phyloP scores from a whole-genome alignment of 176 grass and related monocot genomes.

The Phragmites australis region DNA sequence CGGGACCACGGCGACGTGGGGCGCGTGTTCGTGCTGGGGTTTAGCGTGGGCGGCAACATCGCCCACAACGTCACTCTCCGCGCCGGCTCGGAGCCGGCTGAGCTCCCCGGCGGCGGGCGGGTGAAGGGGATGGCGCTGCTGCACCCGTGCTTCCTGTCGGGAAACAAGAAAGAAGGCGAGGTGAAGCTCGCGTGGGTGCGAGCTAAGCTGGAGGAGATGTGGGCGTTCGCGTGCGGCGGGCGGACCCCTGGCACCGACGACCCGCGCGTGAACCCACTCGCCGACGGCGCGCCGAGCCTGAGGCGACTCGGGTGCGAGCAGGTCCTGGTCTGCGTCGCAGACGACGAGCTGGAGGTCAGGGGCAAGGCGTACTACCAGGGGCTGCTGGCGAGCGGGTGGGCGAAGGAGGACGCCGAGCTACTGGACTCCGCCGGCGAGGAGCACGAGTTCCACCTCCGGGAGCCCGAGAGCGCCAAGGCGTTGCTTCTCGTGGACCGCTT shows the following conservation, averaged over 20 bases:
- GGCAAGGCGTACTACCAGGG: conserved; percentile 28
- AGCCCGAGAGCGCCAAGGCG: conserved; percentile 28
- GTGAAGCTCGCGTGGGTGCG: conserved; percentile 15
- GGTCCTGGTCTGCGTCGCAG: conserved; percentile 25
- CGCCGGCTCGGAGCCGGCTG: conserved; percentile 7
- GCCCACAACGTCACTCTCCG: conserved; percentile 52
- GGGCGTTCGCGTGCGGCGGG: conserved; percentile 30
- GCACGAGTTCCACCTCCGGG: conserved; percentile 40
- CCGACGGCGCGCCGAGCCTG: conserved; percentile 41
- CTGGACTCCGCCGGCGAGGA: conserved; percentile 25
- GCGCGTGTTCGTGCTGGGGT: conserved; percentile 45
- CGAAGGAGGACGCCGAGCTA: neutral
- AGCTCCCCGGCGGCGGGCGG: neutral
- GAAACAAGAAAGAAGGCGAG: neutral
- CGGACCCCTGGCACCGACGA: conserved; percentile 10
- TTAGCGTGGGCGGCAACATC: conserved; percentile 54
- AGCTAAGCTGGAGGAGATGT: conserved; percentile 40
- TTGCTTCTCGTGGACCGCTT: conserved; percentile 26
- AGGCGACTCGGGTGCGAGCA: conserved; percentile 27
- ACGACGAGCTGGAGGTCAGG: conserved; percentile 15
- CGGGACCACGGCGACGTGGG: conserved; percentile 36
- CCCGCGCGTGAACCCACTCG: conserved; percentile 46
- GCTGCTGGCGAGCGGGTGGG: conserved; percentile 42
- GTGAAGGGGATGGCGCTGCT: conserved; percentile 46
- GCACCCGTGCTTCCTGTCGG: conserved; percentile 37